Conservation (phyloP, 2,329 filamentous ascomycete species). For the Colletotrichum gigasporum region DNA sequence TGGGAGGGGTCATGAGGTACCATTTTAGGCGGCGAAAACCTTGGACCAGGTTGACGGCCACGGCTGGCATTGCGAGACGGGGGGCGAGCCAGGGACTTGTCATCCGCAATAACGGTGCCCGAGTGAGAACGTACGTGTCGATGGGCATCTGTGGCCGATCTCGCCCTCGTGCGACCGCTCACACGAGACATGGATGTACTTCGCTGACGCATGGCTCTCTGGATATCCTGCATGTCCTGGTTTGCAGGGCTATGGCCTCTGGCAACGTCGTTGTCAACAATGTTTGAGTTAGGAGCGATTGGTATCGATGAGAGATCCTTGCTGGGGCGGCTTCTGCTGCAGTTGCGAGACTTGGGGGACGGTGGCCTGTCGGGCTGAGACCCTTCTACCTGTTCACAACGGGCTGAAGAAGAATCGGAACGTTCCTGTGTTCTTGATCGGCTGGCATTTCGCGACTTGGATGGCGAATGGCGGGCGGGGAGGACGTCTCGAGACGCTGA, state of each 20-base stretch:
- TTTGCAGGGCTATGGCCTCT: too few species aligned
- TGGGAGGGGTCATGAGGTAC: not conserved
- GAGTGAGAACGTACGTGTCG: not conserved
- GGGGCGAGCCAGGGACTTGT: not conserved
- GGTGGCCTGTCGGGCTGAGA: conserved; percentile 13
- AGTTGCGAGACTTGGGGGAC: conserved; percentile 33
- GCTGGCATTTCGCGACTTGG: conserved; percentile 49
- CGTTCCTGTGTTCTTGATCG: conserved; percentile 35
- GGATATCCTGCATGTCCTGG: too few species aligned
- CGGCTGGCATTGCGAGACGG: conserved; percentile 4
- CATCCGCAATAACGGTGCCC: not conserved
- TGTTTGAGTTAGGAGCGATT: conserved; percentile 40
- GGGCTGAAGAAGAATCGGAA: conserved; percentile 34
- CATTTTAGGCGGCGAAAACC: conserved; percentile 4
- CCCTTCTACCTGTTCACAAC: not conserved
- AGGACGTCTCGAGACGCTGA: not conserved
- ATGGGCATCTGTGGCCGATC: not conserved
- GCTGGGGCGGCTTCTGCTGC: conserved; percentile 26
- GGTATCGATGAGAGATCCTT: conserved; percentile 32
- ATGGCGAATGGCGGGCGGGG: conserved; percentile 38
- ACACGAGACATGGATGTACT: not conserved
- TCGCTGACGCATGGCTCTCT: not conserved
- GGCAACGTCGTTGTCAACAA: conserved; percentile 32
- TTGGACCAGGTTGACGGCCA: not conserved
- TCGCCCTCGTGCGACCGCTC: not conserved